Base-by-base conservation (phyloP, 1,139 yeast species). In the Geotrichum restrictum region DNA sequence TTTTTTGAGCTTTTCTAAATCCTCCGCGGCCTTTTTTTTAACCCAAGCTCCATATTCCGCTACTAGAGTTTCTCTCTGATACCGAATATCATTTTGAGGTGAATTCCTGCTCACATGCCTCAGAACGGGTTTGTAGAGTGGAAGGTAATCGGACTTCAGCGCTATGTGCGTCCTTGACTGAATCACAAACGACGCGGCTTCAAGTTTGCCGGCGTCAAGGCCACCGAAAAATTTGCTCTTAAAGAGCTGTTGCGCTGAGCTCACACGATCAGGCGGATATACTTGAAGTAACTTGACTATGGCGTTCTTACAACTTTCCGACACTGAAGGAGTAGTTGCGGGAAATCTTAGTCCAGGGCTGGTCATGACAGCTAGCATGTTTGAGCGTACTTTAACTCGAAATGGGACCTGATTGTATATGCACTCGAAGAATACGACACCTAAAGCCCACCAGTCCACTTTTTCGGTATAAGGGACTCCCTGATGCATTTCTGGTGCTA, bases 371-470 rank as follows among this genome's bases (percentile, higher is more conserved):
- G 38, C 32, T 10, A 53, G 27, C 40, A 55, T 53, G 14, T 49
- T 39, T 14, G 54, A 49, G 44, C 40, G 38, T 46, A 43, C 48
- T 37, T 77, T 80, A 1, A 94, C 95, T n/a, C 7, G 7, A 64
- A 85, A 87, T 1, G 95, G 95, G 1, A 95, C 93, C 36, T 81
- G 75, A 0, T 95, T 95, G 1, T 89, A 83, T 18, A 88, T 72
- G 75, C 88, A 79, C 66, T 88, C 96, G 67, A 74, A 88, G 34
- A 87, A 77, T 5, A 88, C 88, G 63, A 95, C 84, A 0, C 97
- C 96, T 29, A 88, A 73, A 0, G 95, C 85, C 91, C 96, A 88
- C 93, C 95, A 88, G 67, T 88, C 97, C 13, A 88, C 93, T 36
- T 79, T 75, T 54, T 77, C 81, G 47, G 86, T 87, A 63, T 88